Evolutionary conservation across 129 eudicot genomes (phyloP), one percentile per base, ranked within the genome.

Genomic region (Dittrichia graveolens): DNA sequence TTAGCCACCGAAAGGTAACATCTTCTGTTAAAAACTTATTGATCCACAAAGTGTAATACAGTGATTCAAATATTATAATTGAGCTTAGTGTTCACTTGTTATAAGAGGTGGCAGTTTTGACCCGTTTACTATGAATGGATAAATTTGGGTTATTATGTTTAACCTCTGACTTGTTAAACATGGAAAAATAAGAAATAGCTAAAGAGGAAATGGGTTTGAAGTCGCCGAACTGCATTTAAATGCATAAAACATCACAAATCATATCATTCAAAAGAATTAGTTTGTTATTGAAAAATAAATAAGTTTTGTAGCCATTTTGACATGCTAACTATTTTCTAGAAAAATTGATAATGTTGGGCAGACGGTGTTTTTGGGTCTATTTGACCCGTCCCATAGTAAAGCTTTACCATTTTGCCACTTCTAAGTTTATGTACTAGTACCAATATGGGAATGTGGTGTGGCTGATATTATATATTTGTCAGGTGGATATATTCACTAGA

Each of bases 401-500:
- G n/a, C 47, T 14, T 7, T n/a, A 34, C 50, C 48, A 40, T 40
- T n/a, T n/a, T n/a, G n/a, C n/a, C n/a, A n/a, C n/a, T n/a, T n/a
- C n/a, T n/a, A n/a, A n/a, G n/a, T n/a, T 31, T 24, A 24, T 24
- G 31, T 24, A 24, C 31, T 24, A 24, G 31, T 24, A 24, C 31
- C 31, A 24, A 2, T 24, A 24, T 24, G 31, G 34, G 59, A 14
- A 54, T 8, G 10, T 15, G 37, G 15, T 24, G 41, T 71, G 60
- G 77, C 71, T 84, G 68, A 70, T 65, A 40, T 59, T 24, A 38
- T n/a, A 40, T 41, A 42, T 73, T 54, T 86, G 74, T 74, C 91
- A 92, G 97, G 91, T 83, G 63, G 86, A 92, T 71, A 67, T 50
- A 71, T 89, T 92, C 65, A 79, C 83, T 74, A 86, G 74, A 58